Conservation (phyloP, 192 early-diverging fungal genomes). For the Coemansia sp. region DNA sequence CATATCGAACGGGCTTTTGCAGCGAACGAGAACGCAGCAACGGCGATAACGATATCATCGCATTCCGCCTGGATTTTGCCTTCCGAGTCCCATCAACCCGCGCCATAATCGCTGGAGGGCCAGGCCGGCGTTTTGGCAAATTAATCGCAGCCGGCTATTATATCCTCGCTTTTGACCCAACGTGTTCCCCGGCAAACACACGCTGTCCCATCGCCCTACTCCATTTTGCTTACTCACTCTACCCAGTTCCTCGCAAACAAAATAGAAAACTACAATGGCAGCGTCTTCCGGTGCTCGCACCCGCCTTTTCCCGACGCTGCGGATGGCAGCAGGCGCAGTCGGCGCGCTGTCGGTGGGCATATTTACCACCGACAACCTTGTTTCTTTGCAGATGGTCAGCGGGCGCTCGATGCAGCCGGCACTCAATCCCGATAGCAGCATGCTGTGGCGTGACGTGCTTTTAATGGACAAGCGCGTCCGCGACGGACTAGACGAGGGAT, state of each 20-base stretch:
- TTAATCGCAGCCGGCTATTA: too few species aligned
- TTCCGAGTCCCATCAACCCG: not conserved
- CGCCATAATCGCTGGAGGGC: too few species aligned
- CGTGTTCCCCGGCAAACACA: too few species aligned
- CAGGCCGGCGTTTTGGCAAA: too few species aligned
- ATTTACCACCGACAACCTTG: slow-evolving; percentile 41
- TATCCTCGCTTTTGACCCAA: not conserved
- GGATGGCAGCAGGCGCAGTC: slow-evolving; percentile 13
- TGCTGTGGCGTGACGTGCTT: slow-evolving; percentile 64
- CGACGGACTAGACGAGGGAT: slow-evolving; percentile 41
- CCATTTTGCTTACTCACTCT: too few species aligned
- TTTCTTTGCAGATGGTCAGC: slow-evolving; percentile 48
- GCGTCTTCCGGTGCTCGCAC: not conserved
- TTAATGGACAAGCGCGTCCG: slow-evolving; percentile 62
- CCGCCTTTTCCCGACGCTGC: slow-evolving; percentile 2
- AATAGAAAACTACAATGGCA: too few species aligned
- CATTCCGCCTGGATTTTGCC: not conserved
- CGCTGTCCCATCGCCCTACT: too few species aligned
- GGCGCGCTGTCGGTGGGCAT: slow-evolving; percentile 21
- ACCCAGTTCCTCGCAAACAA: too few species aligned
- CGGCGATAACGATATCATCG: not conserved
- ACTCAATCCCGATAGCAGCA: slow-evolving; percentile 73
- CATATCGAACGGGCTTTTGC: not conserved
- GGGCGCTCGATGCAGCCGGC: slow-evolving; percentile 68
- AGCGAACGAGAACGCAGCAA: not conserved